Evolutionary conservation across 441 rosid genomes (phyloP).

Genomic region (Daphne laureola): DNA sequence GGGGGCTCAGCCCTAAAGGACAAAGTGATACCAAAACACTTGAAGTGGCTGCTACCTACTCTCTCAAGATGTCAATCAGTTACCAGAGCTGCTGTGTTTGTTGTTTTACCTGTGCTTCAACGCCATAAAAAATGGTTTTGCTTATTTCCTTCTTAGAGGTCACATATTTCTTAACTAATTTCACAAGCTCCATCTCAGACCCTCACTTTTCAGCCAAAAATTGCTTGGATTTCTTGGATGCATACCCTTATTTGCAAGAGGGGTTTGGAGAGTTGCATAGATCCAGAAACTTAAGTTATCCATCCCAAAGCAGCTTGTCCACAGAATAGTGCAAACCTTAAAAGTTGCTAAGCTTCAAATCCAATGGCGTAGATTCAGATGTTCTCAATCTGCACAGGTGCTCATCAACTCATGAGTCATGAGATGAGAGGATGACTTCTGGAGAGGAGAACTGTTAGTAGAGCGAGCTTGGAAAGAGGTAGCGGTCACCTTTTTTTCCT

Average conservation of each 20-base stretch:
- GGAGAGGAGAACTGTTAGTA: conserved; percentile 41
- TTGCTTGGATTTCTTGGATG: conserved; percentile 19
- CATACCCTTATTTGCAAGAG: conserved; percentile 22
- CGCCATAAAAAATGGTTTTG: conserved; percentile 17
- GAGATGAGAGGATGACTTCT: conserved; percentile 23
- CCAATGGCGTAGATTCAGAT: conserved; percentile 19
- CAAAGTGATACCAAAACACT: conserved; percentile 2
- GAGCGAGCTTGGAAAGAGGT: conserved; percentile 16
- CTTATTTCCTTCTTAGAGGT: conserved; percentile 17
- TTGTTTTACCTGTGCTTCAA: conserved; percentile 9
- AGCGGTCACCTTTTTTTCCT: conserved; percentile 13
- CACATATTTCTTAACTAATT: conserved; percentile 20
- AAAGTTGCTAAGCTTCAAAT: conserved; percentile 18
- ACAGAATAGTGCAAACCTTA: conserved; percentile 27
- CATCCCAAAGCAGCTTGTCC: conserved; percentile 26
- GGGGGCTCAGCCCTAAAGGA: background rate
- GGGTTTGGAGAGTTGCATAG: conserved; percentile 23
- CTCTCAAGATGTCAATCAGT: background rate
- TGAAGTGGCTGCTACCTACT: conserved; percentile 1
- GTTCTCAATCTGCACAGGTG: conserved; percentile 16
- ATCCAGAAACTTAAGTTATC: conserved; percentile 32
- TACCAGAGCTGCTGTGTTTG: background rate
- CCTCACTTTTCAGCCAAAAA: conserved; percentile 24
- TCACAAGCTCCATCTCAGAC: conserved; percentile 7
- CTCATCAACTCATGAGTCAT: conserved; percentile 23